These are phyloP conservation scores for Adansonia digitata DNA, from an alignment of 345 rosid species.

Conservation along the genomic window DNA sequence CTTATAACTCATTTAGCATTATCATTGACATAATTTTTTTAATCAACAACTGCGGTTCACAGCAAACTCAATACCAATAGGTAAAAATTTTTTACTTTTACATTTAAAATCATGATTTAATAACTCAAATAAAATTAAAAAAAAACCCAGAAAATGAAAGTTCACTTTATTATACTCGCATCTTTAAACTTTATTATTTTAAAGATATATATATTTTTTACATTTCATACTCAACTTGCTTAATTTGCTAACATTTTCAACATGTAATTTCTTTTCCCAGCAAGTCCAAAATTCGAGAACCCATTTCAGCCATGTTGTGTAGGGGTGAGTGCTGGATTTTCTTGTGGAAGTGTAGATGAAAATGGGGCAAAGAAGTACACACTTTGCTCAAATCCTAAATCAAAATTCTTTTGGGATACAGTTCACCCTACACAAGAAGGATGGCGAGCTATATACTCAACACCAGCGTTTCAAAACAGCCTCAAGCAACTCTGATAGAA, in stretches of 20 bases:
- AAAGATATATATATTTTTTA: too few species aligned
- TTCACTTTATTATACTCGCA: too few species aligned
- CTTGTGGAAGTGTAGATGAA: constrained; percentile 41
- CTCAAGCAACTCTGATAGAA: constrained; percentile 12
- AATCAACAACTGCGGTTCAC: too few species aligned
- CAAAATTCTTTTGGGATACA: constrained; percentile 60
- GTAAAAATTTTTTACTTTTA: too few species aligned
- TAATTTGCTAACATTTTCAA: not conserved
- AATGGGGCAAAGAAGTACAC: constrained; percentile 37
- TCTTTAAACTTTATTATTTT: too few species aligned
- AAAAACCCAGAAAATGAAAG: too few species aligned
- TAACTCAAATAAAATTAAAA: too few species aligned
- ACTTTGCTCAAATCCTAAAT: constrained; percentile 45
- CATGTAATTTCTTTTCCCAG: constrained; percentile 16
- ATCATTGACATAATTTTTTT: too few species aligned
- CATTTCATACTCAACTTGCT: not conserved
- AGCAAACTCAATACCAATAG: too few species aligned
- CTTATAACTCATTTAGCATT: too few species aligned
- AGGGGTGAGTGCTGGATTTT: constrained; percentile 19
- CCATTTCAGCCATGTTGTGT: constrained; percentile 59
- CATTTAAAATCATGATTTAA: too few species aligned
- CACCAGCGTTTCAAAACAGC: constrained; percentile 15
- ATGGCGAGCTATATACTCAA: constrained; percentile 43
- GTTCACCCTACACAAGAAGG: constrained; percentile 54
- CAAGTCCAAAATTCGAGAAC: constrained; percentile 30